These are phyloP conservation scores for Ganoderma leucocontextum DNA, from an alignment of 1,284 basidiomycete species.

Conservation along the genomic window DNA sequence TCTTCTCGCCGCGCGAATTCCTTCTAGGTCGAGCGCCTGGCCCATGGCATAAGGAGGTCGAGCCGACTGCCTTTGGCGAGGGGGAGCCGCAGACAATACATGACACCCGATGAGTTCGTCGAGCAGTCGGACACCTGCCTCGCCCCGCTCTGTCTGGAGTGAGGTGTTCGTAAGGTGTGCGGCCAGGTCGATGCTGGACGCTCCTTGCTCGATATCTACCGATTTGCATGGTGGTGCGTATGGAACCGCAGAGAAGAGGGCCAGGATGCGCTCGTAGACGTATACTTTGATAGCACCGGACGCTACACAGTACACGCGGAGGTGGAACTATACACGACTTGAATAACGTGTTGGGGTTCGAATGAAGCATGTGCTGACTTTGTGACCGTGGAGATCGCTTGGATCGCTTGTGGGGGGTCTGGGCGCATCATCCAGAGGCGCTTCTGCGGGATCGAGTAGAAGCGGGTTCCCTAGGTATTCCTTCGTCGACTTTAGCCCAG, in stretches of 20 bases:
- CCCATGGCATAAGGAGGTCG: slow-evolving; percentile 34
- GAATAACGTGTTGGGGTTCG: slow-evolving; percentile 25
- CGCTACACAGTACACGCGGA: slow-evolving; percentile 92
- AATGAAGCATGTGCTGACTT: slow-evolving; percentile 56
- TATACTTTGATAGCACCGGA: slow-evolving; percentile 83
- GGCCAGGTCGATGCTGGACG: slow-evolving; percentile 58
- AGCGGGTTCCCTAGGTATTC: slow-evolving; percentile 86
- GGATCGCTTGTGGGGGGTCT: slow-evolving; percentile 37
- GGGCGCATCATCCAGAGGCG: slow-evolving; percentile 40
- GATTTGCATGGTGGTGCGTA: slow-evolving; percentile 54
- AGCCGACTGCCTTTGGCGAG: slow-evolving; percentile 17
- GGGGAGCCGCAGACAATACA: slow-evolving; percentile 49
- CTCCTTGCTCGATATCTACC: slow-evolving; percentile 34
- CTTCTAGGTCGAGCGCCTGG: slow-evolving; percentile 28
- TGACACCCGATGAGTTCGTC: slow-evolving; percentile 78
- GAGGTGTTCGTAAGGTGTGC: slow-evolving; percentile 97
- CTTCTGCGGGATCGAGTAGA: slow-evolving; percentile 74
- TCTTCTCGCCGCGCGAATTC: slow-evolving; percentile 30
- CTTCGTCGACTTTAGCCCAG: slow-evolving; percentile 49
- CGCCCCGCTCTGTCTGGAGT: slow-evolving; percentile 78
- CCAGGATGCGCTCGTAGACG: slow-evolving; percentile 85
- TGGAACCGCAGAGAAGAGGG: slow-evolving; percentile 82
- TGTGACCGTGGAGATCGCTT: slow-evolving; percentile 60
- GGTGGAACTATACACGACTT: slow-evolving; percentile 77
- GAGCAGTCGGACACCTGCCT: slow-evolving; percentile 76